phyloP scores from a whole-genome alignment of 768 basidiomycete species.

The Gymnopilus junonius region DNA sequence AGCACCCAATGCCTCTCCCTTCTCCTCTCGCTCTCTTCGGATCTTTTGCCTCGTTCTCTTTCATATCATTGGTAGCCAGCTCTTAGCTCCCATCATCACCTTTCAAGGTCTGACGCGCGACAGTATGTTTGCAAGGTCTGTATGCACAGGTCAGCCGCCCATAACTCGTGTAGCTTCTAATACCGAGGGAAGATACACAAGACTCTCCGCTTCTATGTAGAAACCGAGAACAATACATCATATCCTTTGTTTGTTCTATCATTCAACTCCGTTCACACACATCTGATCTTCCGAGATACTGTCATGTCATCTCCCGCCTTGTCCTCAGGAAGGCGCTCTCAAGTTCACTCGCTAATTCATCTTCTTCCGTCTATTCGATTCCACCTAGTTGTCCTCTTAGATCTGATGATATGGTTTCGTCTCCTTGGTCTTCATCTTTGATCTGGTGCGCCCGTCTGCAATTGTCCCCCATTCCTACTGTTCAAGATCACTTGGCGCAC shows the following conservation, averaged over 20 bases:
- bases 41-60: conserved; percentile 17
- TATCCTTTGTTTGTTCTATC: conserved; percentile 10
- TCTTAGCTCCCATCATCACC: conserved; percentile 15
- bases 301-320: conserved; percentile 15
- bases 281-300: background rate
- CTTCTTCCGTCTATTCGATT: background rate
- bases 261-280: conserved; percentile 12
- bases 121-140: conserved; percentile 1
- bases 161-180: conserved; percentile 21
- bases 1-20: conserved; percentile 19
- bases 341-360: conserved; percentile 9
- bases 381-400: conserved; percentile 11
- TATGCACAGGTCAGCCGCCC: conserved; percentile 17
- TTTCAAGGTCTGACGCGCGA: conserved; percentile 15
- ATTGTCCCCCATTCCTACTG: background rate
- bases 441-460: background rate
- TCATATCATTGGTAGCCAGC: conserved; percentile 6
- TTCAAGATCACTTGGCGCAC: background rate
- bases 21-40: conserved; percentile 23
- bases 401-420: conserved; percentile 12
- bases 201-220: conserved; percentile 1
- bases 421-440: conserved; percentile 1
- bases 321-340: conserved; percentile 4
- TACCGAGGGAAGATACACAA: conserved; percentile 9
- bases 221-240: conserved; percentile 8